phyloP scores from a whole-genome alignment of 2,329 filamentous ascomycete genomes.

The Curvularia hawaiiensis region DNA sequence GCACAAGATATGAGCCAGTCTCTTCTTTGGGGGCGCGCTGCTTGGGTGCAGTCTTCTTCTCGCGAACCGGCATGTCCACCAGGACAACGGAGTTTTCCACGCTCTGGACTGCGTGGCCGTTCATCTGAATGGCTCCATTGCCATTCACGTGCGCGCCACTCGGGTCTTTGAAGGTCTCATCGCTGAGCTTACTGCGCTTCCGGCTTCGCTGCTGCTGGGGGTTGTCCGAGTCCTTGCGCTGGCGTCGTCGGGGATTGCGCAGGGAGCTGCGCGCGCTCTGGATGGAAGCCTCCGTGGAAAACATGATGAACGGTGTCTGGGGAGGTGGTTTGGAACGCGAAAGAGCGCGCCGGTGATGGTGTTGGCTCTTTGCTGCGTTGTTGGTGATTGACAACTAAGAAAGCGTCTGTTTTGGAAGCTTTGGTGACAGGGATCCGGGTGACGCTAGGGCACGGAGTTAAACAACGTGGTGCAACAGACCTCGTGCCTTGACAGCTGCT shows the following conservation, averaged over 20 bases:
- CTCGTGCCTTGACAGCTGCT: neutral
- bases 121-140: constrained; percentile 41
- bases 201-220: constrained; percentile 48
- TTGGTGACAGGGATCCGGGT: constrained; percentile 18
- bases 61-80: constrained; percentile 49
- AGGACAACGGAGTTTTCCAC: constrained; percentile 38
- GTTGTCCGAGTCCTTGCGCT: constrained; percentile 53
- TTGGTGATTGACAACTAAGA: constrained; percentile 27
- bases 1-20: constrained; percentile 68
- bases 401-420: constrained; percentile 23
- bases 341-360: constrained; percentile 34
- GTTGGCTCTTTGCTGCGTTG: constrained; percentile 25
- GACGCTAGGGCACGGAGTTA: constrained; percentile 20
- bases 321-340: constrained; percentile 32
- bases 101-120: constrained; percentile 39
- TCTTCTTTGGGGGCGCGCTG: constrained; percentile 70
- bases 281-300: constrained; percentile 46
- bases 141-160: constrained; percentile 36
- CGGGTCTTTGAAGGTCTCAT: constrained; percentile 46
- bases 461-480: constrained; percentile 1
- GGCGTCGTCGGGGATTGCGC: constrained; percentile 53
- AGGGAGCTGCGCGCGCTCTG: constrained; percentile 46
- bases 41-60: constrained; percentile 50
- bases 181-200: constrained; percentile 55
- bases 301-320: constrained; percentile 37